A percentile compares a stretch with the other conserved stretches of the same genome.
These are phyloP conservation scores for Friedmanniomyces simplex DNA, from an alignment of 495 filamentous ascomycete genomes.

Conservation along the genomic window DNA sequence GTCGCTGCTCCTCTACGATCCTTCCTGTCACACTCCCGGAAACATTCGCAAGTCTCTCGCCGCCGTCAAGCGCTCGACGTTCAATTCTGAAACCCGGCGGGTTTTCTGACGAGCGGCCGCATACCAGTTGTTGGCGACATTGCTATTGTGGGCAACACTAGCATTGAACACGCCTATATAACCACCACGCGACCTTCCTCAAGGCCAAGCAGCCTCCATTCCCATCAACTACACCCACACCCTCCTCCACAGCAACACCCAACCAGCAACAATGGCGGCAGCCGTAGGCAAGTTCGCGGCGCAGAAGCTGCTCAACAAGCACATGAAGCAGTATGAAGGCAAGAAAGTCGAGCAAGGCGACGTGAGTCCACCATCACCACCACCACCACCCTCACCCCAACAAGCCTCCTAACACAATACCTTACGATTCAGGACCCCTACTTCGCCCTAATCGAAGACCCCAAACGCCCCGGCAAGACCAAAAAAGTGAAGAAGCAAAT, in stretches of 20 bases:
- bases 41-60: too few relatives aligned
- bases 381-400: neutral
- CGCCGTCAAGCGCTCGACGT: too few relatives aligned
- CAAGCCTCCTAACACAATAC: conserved; percentile 1
- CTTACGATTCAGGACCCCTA: conserved; percentile 31
- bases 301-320: conserved; percentile 31
- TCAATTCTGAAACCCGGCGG: too few relatives aligned
- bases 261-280: conserved; percentile 24
- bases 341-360: conserved; percentile 23
- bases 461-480: conserved; percentile 24
- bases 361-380: conserved; percentile 9
- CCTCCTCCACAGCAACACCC: neutral
- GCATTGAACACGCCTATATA: neutral
- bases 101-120: neutral
- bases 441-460: conserved; percentile 28
- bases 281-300: conserved; percentile 31
- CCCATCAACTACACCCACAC: neutral
- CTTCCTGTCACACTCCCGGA: too few relatives aligned
- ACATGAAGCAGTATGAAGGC: conserved; percentile 32
- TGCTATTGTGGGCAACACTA: conserved; percentile 8
- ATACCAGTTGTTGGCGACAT: conserved; percentile 10
- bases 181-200: neutral
- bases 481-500: conserved; percentile 37
- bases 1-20: too few relatives aligned
- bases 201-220: neutral